Percentiles rank a stretch among this genome's conserved stretches.
Conservation (phyloP, 2,329 filamentous ascomycete species). For the Cryphonectria carpinicola region DNA sequence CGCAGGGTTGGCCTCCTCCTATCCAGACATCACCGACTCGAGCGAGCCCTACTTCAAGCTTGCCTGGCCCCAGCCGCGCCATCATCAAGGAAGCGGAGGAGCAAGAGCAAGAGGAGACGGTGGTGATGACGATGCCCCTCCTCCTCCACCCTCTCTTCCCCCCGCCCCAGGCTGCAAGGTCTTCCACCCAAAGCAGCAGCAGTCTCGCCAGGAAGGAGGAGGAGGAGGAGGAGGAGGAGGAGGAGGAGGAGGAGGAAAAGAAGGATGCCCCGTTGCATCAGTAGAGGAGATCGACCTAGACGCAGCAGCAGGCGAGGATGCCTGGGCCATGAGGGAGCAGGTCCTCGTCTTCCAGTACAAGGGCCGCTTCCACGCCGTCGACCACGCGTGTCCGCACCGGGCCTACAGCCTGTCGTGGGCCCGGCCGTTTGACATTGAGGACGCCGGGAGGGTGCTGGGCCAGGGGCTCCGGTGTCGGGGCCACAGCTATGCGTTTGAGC, state of each 20-base stretch:
- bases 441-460: constrained; percentile 16
- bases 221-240: too few species aligned
- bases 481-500: constrained; percentile 26
- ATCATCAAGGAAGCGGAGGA: background rate
- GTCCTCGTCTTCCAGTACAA: constrained; percentile 28
- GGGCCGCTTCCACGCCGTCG: constrained; percentile 26
- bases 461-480: constrained; percentile 20
- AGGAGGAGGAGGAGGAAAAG: background rate
- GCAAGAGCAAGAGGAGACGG: background rate
- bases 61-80: constrained; percentile 22
- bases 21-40: constrained; percentile 25
- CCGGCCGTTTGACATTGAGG: constrained; percentile 27
- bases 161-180: constrained; percentile 22
- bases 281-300: constrained; percentile 19
- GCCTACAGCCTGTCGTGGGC: constrained; percentile 25
- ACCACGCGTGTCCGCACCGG: constrained; percentile 27
- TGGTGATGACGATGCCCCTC: background rate
- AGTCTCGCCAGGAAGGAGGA: too few species aligned
- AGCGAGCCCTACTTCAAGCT: constrained; percentile 28
- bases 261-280: background rate
- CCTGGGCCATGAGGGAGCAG: constrained; percentile 26
- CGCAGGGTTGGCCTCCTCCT: constrained; percentile 24
- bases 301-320: constrained; percentile 23
- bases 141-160: background rate
- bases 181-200: constrained; percentile 21